Base-by-base conservation (phyloP, 179 eudicot genomes). In the Dionaea muscipula region DNA sequence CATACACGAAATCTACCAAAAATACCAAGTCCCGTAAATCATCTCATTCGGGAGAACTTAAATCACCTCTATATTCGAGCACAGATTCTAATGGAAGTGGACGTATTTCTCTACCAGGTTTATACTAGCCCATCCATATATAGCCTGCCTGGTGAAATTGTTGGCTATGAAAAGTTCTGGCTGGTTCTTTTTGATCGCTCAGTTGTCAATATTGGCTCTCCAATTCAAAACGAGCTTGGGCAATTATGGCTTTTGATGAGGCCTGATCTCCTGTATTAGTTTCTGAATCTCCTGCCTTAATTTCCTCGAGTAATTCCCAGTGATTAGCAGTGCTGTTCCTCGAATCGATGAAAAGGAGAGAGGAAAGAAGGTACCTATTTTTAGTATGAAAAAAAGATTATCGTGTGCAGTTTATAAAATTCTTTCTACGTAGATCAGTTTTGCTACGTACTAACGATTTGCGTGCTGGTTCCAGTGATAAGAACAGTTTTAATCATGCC, bases 11-110 rank as follows among this genome's bases (percentile, higher is more conserved):
- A 52, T 83, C 94, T 28, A 83, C 90, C 1, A 81, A 75, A 52
- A 64, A 66, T 67, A 68, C 76, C 3, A 86, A 63, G 65, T 78
- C 95, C 14, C 81, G 81, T 8, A 84, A 86, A 66, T 83, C 95
- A 53, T 81, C 95, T 44, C 85, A 91, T 61, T 91, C 91, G 0
- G 88, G 95, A 9, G 94, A 86, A 71, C 68, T 79, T 24, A 84
- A 81, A 20, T 72, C 93, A 20, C 74, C 93, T 25, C 57, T 69
- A 0, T 75, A 83, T 69, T 63, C 57, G 7, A 57, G 65, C 51
- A 57, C 71, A 19, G 94, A 84, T 60, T 48, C 72, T 9, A 86
- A 81, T 58, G 94, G 89, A 43, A 46, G 56, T 46, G 81, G 78
- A 10, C 68, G 68, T 25, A 74, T 58, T 59, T 63, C 77, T 24